Base-by-base conservation (phyloP, 1,284 basidiomycete genomes). In the Sporisorium sorghi region DNA sequence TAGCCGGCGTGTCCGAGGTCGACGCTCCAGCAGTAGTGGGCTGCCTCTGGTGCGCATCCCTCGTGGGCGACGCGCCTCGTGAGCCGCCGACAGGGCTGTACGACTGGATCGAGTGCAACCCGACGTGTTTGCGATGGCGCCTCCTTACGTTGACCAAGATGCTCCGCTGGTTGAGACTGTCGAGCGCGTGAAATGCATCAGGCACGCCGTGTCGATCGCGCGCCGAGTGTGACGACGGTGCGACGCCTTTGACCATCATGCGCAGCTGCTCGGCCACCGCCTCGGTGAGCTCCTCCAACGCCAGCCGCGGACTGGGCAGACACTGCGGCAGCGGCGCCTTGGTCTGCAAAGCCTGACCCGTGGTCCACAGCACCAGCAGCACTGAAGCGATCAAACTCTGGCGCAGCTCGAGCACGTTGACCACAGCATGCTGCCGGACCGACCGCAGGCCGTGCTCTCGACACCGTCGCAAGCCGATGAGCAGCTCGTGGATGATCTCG, bases 321-420 rank as follows among this genome's bases (percentile, higher is more conserved):
- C 85, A 86, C 57, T 87, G 87, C 1, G 87, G 87, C 8, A 88
- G 73, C 2, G 86, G 85, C 17, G 81, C 76, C 14, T 85, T 80
- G 0, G 86, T 87, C 21, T 85, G 79, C 69, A 87, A 84, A 0
- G 86, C 84, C 57, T 87, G 86, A 0, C 82, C 83, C 21, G 83
- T 79, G 0, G 86, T 85, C 84, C 86, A 88, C 2, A 88, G 69
- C 32, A 83, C 85, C 46, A 87, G 76, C 17, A 87, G 76, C n/a
- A 87, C 77, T 1, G 86, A 76, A 0, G 85, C 80, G 32, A 87
- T 86, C 11, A 87, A 57, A 59, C 87, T 86, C 32, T 85, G 84
- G 2, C 87, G 81, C 9, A 86, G 76, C 9, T 86, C 85, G n/a
- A 87, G 69, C 21, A 87, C 86, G 47, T 87, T 85, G 30, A 86